Evolutionary conservation across 352 stramenopile genomes (phyloP), one percentile per base, ranked within the genome.

Genomic region (Phytophthora syringae): DNA sequence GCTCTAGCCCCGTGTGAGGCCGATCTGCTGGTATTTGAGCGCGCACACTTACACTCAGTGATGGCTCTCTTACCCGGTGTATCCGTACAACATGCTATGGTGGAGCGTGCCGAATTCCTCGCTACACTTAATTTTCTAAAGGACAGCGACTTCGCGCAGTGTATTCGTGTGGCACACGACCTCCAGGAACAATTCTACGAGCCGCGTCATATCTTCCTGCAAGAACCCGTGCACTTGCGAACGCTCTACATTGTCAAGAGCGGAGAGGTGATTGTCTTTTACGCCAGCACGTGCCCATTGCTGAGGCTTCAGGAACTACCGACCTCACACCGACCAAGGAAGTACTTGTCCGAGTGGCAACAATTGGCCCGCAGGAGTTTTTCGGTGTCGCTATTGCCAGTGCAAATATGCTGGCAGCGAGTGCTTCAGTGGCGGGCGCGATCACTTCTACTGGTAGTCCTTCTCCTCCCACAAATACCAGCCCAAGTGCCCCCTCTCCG

Each of bases 11-110:
- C 79, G n/a, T 77, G 72, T 37, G 84, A 91, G 60, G 74, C 76
- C 5, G 86, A 94, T 57, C 61, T 93, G 20, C 67, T 94, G 18
- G 76, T 90, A n/a, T 60, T 94, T n/a, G 83, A 93, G 40, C 84
- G 84, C 9, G 60, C 80, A 13, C 77, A 88, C 30, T 58, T 93
- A 37, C 56, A 72, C 3, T 48, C 54, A 18, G 56, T 92, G 25
- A 66, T 74, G 57, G 48, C 25, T 1, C 49, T 68, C 5, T 34
- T 89, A 7, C 86, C 82, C 1, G 86, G 84, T 1, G 82, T 94
- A 16, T 76, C 74, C 1, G 69, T 94, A 11, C 86, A 88, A 13
- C 82, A 90, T 44, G 57, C 86, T 4, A 92, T 94, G 79, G 77
- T 93, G 11, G 70, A 85, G 28, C 81, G 86, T 13, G 84, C 84